phyloP scores from a whole-genome alignment of 1,284 basidiomycete species.

The Heimioporus punctisporus region DNA sequence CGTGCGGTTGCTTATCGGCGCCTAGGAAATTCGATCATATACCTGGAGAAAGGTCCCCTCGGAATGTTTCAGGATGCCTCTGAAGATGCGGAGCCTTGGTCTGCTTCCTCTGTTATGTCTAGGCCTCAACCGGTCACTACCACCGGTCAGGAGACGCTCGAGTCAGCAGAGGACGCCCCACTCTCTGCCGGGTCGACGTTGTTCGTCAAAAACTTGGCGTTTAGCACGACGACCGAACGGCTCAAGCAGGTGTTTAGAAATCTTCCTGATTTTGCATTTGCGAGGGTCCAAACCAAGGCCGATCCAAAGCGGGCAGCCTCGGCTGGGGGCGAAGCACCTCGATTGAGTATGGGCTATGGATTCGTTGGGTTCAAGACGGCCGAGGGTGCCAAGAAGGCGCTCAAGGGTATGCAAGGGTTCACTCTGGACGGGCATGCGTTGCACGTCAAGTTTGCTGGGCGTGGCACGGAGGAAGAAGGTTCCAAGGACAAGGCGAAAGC shows the following conservation, averaged over 20 bases:
- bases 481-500: constrained; percentile 44
- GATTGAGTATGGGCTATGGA: constrained; percentile 94
- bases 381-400: constrained; percentile 77
- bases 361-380: constrained; percentile 90
- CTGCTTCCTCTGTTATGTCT: constrained; percentile 6
- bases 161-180: constrained; percentile 42
- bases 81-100: constrained; percentile 13
- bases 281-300: constrained; percentile 90
- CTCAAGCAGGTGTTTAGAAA: constrained; percentile 76
- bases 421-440: constrained; percentile 89
- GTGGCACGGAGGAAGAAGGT: constrained; percentile 72
- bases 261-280: constrained; percentile 85
- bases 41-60: constrained; percentile 91
- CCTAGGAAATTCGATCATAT: constrained; percentile 88
- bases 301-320: constrained; percentile 73
- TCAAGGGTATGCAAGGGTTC: constrained; percentile 81
- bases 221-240: constrained; percentile 83
- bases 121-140: constrained; percentile 48
- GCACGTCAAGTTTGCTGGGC: constrained; percentile 86
- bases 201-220: constrained; percentile 95
- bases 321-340: constrained; percentile 41
- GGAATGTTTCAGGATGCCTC: constrained; percentile 67
- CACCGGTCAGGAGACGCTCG: constrained; percentile 37
- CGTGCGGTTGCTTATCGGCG: constrained; percentile 86
- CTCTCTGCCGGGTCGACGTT: constrained; percentile 81